Evolutionary conservation across 768 basidiomycete genomes (phyloP).

Genomic region (Leccinum rimulosum): DNA sequence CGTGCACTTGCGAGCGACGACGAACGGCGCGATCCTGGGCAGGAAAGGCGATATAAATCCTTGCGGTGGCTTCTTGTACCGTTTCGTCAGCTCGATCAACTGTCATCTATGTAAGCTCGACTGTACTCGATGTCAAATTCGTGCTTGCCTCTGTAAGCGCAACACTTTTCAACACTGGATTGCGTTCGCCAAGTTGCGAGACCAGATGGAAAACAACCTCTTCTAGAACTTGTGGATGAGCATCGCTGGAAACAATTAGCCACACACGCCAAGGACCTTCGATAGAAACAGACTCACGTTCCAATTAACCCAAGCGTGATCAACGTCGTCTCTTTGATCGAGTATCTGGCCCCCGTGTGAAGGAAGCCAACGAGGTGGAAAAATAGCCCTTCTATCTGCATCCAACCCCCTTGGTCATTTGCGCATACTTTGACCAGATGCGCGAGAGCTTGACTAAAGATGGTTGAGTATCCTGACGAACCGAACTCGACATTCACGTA

Average conservation of each 20-base stretch:
- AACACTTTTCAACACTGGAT: slow-evolving; percentile 65
- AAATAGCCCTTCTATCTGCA: slow-evolving; percentile 41
- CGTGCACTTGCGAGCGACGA: slow-evolving; percentile 55
- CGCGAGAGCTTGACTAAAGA: slow-evolving; percentile 41
- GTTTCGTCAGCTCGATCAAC: slow-evolving; percentile 57
- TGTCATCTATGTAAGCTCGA: slow-evolving; percentile 28
- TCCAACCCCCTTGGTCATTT: slow-evolving; percentile 32
- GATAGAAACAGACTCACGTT: slow-evolving; percentile 28
- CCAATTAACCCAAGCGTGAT: slow-evolving; percentile 59
- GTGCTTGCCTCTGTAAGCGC: slow-evolving; percentile 62
- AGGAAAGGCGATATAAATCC: slow-evolving; percentile 69
- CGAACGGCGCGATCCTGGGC: slow-evolving; percentile 60
- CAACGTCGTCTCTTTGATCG: slow-evolving; percentile 61
- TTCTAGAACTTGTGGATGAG: slow-evolving; percentile 52
- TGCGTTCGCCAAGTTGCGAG: slow-evolving; percentile 62
- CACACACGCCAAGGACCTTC: neutral
- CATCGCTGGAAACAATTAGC: slow-evolving; percentile 37
- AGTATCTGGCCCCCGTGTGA: slow-evolving; percentile 39
- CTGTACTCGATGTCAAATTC: neutral
- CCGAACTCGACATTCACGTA: slow-evolving; percentile 31
- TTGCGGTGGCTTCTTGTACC: slow-evolving; percentile 61
- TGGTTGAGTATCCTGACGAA: slow-evolving; percentile 9
- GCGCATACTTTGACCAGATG: slow-evolving; percentile 47
- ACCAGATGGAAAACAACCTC: slow-evolving; percentile 62
- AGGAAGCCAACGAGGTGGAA: slow-evolving; percentile 48